Evolutionary conservation across 176 grass and related monocot species (phyloP).

Genomic region (Zoysia japonica): DNA sequence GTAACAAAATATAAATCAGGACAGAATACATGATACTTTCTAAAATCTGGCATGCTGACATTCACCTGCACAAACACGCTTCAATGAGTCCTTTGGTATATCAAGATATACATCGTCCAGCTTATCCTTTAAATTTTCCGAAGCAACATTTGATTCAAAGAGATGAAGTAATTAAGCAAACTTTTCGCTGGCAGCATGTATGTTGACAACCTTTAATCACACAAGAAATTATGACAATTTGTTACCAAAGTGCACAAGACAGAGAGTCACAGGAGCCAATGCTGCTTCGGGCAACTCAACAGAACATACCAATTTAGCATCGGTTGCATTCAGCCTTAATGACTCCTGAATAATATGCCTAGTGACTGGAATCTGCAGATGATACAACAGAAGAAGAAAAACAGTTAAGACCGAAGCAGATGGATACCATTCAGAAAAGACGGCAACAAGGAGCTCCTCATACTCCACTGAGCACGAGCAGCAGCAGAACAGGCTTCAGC

Average conservation of each 20-base stretch:
- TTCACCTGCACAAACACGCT: constrained; percentile 77
- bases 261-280: constrained; percentile 8
- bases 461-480: too few species aligned
- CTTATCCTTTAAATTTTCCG: constrained; percentile 47
- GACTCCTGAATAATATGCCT: constrained; percentile 81
- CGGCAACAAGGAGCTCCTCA: background rate
- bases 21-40: constrained; percentile 4
- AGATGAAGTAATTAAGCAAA: constrained; percentile 64
- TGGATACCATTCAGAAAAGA: background rate
- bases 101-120: constrained; percentile 73
- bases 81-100: constrained; percentile 50
- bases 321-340: constrained; percentile 81
- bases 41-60: constrained; percentile 19
- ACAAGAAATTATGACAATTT: background rate
- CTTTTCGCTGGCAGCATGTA: constrained; percentile 76
- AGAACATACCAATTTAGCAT: constrained; percentile 66
- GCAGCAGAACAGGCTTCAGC: too few species aligned
- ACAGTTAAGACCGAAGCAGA: too few species aligned
- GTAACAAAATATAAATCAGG: too few species aligned
- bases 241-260: background rate
- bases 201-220: constrained; percentile 67
- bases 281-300: constrained; percentile 10
- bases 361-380: constrained; percentile 66
- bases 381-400: background rate
- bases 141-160: constrained; percentile 55